Evolutionary conservation across 2,329 filamentous ascomycete genomes (phyloP), one percentile per base, ranked within the genome.

Genomic region (Fusarium euwallaceae): DNA sequence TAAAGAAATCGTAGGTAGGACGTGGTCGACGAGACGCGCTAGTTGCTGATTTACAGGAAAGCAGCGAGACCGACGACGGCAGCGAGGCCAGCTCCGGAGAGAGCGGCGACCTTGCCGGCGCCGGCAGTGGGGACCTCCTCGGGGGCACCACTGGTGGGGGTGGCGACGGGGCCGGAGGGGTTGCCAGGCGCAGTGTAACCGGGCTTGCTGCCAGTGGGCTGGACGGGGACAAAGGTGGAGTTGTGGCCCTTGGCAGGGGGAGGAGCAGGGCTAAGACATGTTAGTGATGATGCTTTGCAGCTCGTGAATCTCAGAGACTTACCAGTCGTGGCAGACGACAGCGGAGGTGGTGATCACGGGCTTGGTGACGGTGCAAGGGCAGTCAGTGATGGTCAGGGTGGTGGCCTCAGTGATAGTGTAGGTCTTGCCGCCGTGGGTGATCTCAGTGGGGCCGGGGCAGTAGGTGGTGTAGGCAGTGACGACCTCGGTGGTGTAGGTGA

Each of bases 351-450:
- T 87, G 81, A 84, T 83, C 78, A 91, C 85, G 64, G 90, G 88
- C 86, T 87, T 88, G 85, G 86, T 88, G 84, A 91, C 80, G 81
- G 90, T 94, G 91, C 91, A 93, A 78, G 91, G 89, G 88, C 92
- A 93, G 88, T 92, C 87, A 79, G 90, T 90, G 87, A 93, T 89
- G 86, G 92, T 93, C 83, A 93, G 84, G 82, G 90, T 92, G 82
- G 91, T 92, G 81, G 92, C 89, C 85, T 88, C 86, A 75, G 91
- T 91, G 84, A 94, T 86, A 78, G 89, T 92, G 88, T 93, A 93
- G 84, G 92, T 93, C 82, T 88, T 86, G 84, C 84, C 86, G 81
- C 88, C 89, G 85, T 92, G 87, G 80, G 88, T 89, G 83, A 94
- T 84, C 78, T 86, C 83, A 78, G 92, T 94, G 75, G 92, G 83